Conservation (phyloP, 306 rosid genomes). For the Crataegus laevigata region DNA sequence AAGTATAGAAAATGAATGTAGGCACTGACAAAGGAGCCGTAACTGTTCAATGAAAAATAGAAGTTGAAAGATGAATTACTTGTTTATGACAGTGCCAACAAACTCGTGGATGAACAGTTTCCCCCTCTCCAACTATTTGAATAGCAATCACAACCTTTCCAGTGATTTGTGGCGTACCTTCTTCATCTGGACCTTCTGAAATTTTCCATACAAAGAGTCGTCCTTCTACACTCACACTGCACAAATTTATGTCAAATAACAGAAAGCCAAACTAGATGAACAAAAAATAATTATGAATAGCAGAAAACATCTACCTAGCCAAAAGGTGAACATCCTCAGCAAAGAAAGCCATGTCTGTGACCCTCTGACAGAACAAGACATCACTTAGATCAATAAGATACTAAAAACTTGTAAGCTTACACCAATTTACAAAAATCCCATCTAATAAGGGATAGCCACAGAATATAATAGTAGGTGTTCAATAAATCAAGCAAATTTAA, state of each 20-base stretch:
- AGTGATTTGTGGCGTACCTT: slow-evolving; percentile 78
- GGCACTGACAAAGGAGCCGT: not conserved
- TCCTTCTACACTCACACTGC: slow-evolving; percentile 87
- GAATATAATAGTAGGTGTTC: not conserved
- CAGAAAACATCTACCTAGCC: slow-evolving; percentile 63
- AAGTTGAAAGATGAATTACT: slow-evolving; percentile 31
- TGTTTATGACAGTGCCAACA: slow-evolving; percentile 99
- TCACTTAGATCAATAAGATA: slow-evolving; percentile 11
- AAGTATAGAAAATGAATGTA: not conserved
- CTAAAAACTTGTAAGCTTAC: not conserved
- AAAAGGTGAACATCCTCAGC: slow-evolving; percentile 99
- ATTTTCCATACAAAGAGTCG: slow-evolving; percentile 90
- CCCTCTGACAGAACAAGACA: slow-evolving; percentile 62
- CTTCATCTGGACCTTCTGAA: slow-evolving; percentile 94
- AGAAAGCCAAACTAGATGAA: not conserved
- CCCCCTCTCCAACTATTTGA: slow-evolving; percentile 72
- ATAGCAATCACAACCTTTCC: slow-evolving; percentile 69
- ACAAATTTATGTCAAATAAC: slow-evolving; percentile 27
- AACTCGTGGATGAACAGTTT: slow-evolving; percentile 74
- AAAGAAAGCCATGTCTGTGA: slow-evolving; percentile 96
- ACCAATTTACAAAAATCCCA: slow-evolving; percentile 5
- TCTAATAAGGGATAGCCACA: not conserved
- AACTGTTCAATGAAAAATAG: not conserved
- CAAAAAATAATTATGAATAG: not conserved
- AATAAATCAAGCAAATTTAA: not conserved